Evolutionary conservation across 768 basidiomycete genomes (phyloP), one percentile per base, ranked within the genome.

Genomic region (Trametes gibbosa): DNA sequence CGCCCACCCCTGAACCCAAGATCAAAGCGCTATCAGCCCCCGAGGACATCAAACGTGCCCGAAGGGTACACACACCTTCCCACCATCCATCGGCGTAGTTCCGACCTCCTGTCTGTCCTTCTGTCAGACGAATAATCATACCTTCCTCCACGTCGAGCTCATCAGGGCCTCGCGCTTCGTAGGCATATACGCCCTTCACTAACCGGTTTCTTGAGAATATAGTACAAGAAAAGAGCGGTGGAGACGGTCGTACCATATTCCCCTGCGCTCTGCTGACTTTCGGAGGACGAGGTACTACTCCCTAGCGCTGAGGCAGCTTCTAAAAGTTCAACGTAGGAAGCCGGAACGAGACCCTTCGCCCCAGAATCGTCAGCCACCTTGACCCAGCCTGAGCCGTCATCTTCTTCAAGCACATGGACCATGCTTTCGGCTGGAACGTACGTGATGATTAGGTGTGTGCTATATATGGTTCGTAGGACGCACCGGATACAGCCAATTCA

Each of bases 381-480:
- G 12, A 89, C 82, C 92, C 91, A 93, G 2, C 91, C 91, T 16
- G 89, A 90, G 12, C 90, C 90, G 65, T 92, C 92, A 60, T 94
- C 90, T 60, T 85, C 82, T 68, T 94, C 91, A 19, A 90, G 68
- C 39, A 95, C 77, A 56, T 79, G 78, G 16, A 95, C 86, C 4
- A 68, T 70, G 39, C 75, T 70, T 25, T 87, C 90, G 74, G 89
- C 90, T 87, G 69, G 64, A 27, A 35, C 42, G 3, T n/a, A 48
- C 41, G 42, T 27, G 39, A 29, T 53, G 35, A 57, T 23, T 21
- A 34, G 43, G 24, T 37, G 21, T 42, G 55, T 32, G 53, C 13
- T 34, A 5, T 17, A 46, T 35, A 23, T 50, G 8, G 47, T 5
- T 17, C 21, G 19, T 21, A 6, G 35, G 43, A 55, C 77, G 69